These are phyloP conservation scores for Lichtheimia corymbifera DNA, from an alignment of 371 early-diverging fungal genomes.

Conservation along the genomic window DNA sequence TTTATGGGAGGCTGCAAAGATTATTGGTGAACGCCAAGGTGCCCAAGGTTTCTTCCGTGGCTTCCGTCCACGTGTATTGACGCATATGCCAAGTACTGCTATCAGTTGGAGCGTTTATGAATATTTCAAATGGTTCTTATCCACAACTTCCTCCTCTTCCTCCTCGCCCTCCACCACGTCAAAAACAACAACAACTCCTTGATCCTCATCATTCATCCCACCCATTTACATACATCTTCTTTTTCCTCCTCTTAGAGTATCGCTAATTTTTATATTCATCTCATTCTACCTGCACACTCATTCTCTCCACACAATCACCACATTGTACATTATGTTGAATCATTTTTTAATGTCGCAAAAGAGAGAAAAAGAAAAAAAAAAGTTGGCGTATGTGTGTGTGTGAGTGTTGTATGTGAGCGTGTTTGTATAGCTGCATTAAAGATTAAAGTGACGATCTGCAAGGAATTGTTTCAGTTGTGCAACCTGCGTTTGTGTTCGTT, in stretches of 20 bases:
- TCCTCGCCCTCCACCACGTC: neutral
- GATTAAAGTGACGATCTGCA: constrained; percentile 11
- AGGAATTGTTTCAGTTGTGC: constrained; percentile 10
- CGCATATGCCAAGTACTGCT: constrained; percentile 91
- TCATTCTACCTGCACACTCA: neutral
- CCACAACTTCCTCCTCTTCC: constrained; percentile 6
- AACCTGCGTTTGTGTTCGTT: constrained; percentile 3
- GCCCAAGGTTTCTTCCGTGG: constrained; percentile 79
- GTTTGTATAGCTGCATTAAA: neutral
- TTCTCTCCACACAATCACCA: neutral
- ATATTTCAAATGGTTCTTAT: constrained; percentile 76
- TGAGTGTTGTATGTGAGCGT: too few species aligned
- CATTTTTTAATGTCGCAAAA: neutral
- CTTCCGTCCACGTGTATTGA: constrained; percentile 72
- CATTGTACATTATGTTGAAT: constrained; percentile 3
- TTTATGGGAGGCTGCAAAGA: constrained; percentile 66
- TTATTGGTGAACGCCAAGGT: constrained; percentile 78
- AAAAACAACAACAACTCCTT: neutral
- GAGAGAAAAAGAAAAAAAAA: neutral
- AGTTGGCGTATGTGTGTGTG: too few species aligned
- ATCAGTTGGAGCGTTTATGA: constrained; percentile 92
- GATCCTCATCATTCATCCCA: neutral
- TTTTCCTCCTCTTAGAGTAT: neutral
- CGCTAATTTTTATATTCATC: too few species aligned
- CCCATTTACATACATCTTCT: neutral